Percentiles rank a stretch among this genome's conserved stretches.
These are phyloP conservation scores for Kwoniella sp. DNA, from an alignment of 768 basidiomycete species.

Conservation along the genomic window DNA sequence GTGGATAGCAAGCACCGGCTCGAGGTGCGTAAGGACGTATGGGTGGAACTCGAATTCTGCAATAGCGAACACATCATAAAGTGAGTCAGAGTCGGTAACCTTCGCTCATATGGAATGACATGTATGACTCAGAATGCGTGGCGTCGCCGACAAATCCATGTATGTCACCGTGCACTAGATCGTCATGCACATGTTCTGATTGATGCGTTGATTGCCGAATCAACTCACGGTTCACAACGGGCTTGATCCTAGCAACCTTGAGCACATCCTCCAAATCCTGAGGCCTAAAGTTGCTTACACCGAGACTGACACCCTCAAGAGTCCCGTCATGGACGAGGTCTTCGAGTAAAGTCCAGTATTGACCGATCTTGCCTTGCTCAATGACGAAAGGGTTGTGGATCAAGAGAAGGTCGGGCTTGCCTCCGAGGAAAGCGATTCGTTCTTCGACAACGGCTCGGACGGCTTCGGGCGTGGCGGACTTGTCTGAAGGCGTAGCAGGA, in stretches of 20 bases:
- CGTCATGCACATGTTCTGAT: too few species aligned
- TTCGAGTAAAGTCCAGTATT: slow-evolving; percentile 39
- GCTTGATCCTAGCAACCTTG: slow-evolving; percentile 44
- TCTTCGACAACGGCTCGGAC: slow-evolving; percentile 33
- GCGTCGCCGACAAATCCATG: too few species aligned
- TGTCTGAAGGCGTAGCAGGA: too few species aligned
- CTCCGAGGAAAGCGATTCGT: slow-evolving; percentile 33
- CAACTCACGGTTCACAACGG: slow-evolving; percentile 49
- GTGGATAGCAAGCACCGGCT: slow-evolving; percentile 44
- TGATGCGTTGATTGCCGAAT: too few species aligned
- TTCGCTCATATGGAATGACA: too few species aligned
- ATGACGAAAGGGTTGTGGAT: slow-evolving; percentile 53
- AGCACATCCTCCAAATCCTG: slow-evolving; percentile 49
- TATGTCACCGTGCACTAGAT: too few species aligned
- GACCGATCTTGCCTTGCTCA: slow-evolving; percentile 44
- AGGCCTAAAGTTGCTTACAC: slow-evolving; percentile 52
- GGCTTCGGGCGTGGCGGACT: slow-evolving; percentile 19
- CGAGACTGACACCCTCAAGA: slow-evolving; percentile 33
- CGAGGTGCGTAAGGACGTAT: slow-evolving; percentile 45
- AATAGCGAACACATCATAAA: not conserved
- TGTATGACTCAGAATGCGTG: too few species aligned
- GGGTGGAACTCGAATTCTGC: slow-evolving; percentile 54
- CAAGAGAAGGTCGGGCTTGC: slow-evolving; percentile 48
- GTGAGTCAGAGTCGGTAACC: too few species aligned
- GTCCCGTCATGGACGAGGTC: slow-evolving; percentile 36